Evolutionary conservation across 495 filamentous ascomycete genomes (phyloP), one percentile per base, ranked within the genome.

Genomic region (Entonaema liquescens): DNA sequence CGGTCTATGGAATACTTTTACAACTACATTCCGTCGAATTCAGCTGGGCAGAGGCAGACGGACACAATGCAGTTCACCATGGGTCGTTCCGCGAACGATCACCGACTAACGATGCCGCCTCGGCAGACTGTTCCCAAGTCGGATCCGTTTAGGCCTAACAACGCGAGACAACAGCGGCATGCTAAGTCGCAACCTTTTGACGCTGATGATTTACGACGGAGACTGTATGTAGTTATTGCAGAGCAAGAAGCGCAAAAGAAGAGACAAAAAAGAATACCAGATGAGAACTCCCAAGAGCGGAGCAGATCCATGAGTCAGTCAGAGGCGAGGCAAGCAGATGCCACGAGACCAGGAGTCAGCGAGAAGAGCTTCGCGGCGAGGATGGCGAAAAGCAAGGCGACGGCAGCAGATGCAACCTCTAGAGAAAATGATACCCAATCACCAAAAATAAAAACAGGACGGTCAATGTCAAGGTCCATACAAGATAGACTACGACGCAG

Each of bases 111-210:
- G 4, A 62, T 55, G 28, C 47, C 59, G 35, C n/a, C 64, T 4
- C 58, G 38, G 28, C 68, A 65, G 47, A 36, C 59, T 13, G 59
- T 19, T 17, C 21, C 40, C 17, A 73, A 71, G 44, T 33, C 61
- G 35, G 75, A 71, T 19, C 29, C 63, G 2, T 31, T 47, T 15
- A 77, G 36, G 40, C 72, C 68, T 3, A 62, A 42, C 31, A 26
- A 52, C 28, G 28, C 61, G 38, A 73, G 59, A 38, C 70, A 67
- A 12, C 38, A 65, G 12, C 63, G 55, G 31, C 62, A 74, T 11
- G 29, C 61, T n/a, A 78, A 81, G 60, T 80, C 82, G 31, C 77
- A 83, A 25, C 78, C 79, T 17, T 82, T 87, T 53, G 84, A 88
- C 54, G 76, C 85, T 0, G 81, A 84, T 35, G 86, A 88, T 36